A percentile compares a stretch with the other conserved stretches of the same genome.
These are phyloP conservation scores for Eucalyptus tenuipes DNA, from an alignment of 345 rosid genomes.

Conservation along the genomic window DNA sequence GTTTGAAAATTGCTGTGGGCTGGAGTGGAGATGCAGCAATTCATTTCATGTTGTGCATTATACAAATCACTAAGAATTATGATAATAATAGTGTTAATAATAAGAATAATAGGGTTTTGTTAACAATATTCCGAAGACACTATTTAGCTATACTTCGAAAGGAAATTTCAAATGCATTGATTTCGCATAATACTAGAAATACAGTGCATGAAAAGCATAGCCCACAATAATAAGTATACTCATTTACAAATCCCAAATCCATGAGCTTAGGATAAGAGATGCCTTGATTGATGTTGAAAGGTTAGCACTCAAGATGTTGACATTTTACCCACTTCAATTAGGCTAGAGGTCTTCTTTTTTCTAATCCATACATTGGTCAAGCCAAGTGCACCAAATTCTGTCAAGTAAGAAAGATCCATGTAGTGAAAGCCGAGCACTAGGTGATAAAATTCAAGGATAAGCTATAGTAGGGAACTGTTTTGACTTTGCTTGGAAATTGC, in stretches of 20 bases:
- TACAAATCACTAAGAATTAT: rapidly evolving
- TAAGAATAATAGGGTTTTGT: neutral
- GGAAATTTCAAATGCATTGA: neutral
- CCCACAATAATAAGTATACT: neutral
- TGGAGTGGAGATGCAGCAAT: neutral
- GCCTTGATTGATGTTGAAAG: neutral
- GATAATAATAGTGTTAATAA: neutral
- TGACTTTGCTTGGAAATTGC: neutral
- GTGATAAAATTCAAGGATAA: neutral
- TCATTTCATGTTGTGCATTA: neutral
- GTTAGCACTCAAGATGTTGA: neutral
- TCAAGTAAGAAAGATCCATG: neutral
- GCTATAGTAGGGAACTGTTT: neutral
- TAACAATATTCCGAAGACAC: rapidly evolving
- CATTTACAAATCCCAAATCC: neutral
- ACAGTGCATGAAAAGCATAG: neutral
- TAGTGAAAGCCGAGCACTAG: neutral
- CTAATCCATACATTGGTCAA: neutral
- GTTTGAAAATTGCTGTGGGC: neutral
- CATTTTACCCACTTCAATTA: neutral
- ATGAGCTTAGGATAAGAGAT: neutral
- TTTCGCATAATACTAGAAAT: neutral
- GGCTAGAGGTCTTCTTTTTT: neutral
- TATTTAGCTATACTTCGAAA: rapidly evolving
- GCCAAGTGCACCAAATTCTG: neutral